phyloP scores from a whole-genome alignment of 345 rosid species.

The Populus deltoides region DNA sequence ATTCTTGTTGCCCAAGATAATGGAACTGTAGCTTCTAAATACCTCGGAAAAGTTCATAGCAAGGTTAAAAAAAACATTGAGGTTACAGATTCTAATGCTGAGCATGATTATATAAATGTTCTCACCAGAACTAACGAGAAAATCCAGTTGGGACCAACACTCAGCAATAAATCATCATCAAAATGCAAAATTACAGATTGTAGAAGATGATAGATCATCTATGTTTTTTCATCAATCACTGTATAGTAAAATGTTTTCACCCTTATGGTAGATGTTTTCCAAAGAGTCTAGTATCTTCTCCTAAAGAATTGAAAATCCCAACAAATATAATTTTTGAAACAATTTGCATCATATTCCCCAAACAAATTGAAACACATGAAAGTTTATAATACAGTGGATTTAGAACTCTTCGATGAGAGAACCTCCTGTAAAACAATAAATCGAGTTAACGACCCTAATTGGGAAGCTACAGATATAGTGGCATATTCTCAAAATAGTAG shows the following conservation, averaged over 20 bases:
- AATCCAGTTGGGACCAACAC: not conserved
- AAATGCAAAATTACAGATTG: not conserved
- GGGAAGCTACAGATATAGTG: not conserved
- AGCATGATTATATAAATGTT: not conserved
- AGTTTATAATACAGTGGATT: not conserved
- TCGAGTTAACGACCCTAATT: not conserved
- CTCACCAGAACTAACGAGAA: not conserved
- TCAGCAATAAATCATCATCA: not conserved
- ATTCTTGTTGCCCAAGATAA: constrained; percentile 82
- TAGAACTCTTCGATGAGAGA: not conserved
- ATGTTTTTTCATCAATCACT: not conserved
- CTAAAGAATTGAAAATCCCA: not conserved
- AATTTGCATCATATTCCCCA: not conserved
- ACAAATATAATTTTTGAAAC: not conserved
- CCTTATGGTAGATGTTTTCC: not conserved
- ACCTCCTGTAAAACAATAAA: not conserved
- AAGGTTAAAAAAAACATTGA: constrained; percentile 21
- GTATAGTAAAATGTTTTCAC: not conserved
- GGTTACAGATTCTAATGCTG: not conserved
- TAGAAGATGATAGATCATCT: not conserved
- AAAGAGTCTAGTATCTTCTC: not conserved
- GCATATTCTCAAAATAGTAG: not conserved
- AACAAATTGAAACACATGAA: not conserved
- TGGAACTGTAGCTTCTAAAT: constrained; percentile 73
- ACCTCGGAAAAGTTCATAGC: constrained; percentile 25